Evolutionary conservation across 176 grass and related monocot species (phyloP).

Genomic region (Phragmites australis): DNA sequence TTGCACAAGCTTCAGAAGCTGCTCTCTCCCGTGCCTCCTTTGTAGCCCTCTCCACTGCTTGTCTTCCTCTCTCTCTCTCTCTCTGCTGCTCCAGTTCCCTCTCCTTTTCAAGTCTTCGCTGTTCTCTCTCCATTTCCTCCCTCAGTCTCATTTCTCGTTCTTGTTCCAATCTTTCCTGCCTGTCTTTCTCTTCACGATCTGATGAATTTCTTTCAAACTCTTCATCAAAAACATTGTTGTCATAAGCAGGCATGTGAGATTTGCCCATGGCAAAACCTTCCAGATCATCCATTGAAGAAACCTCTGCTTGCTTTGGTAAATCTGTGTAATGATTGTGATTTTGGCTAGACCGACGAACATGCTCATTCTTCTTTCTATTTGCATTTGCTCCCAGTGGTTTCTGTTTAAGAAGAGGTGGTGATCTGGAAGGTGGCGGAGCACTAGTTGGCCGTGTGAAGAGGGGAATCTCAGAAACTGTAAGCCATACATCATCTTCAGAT

Average conservation of each 20-base stretch:
- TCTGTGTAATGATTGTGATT: slow-evolving; percentile 59
- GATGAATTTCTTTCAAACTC: slow-evolving; percentile 61
- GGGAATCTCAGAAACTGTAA: slow-evolving; percentile 95
- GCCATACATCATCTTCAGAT: slow-evolving; percentile 82
- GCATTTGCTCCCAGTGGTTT: slow-evolving; percentile 33
- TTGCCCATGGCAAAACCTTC: slow-evolving; percentile 64
- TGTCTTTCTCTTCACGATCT: slow-evolving; percentile 49
- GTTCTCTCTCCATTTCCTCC: slow-evolving; percentile 52
- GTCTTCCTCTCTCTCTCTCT: slow-evolving; percentile 50
- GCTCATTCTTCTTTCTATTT: slow-evolving; percentile 44
- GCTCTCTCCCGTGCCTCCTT: slow-evolving; percentile 72
- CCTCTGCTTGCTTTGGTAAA: slow-evolving; percentile 47
- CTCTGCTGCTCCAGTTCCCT: slow-evolving; percentile 57
- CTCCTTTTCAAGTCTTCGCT: slow-evolving; percentile 56
- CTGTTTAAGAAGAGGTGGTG: slow-evolving; percentile 66
- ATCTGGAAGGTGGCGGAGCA: slow-evolving; percentile 83
- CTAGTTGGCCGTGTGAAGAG: slow-evolving; percentile 82
- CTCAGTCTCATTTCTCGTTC: slow-evolving; percentile 49
- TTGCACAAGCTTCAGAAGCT: slow-evolving; percentile 65
- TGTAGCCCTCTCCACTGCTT: slow-evolving; percentile 65
- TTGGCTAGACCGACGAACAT: slow-evolving; percentile 40
- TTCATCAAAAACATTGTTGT: slow-evolving; percentile 52
- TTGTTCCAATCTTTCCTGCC: slow-evolving; percentile 47
- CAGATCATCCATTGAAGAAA: slow-evolving; percentile 67
- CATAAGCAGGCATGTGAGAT: slow-evolving; percentile 53